These are phyloP conservation scores for Camelina neglecta DNA, from an alignment of 345 rosid species.

Conservation along the genomic window DNA sequence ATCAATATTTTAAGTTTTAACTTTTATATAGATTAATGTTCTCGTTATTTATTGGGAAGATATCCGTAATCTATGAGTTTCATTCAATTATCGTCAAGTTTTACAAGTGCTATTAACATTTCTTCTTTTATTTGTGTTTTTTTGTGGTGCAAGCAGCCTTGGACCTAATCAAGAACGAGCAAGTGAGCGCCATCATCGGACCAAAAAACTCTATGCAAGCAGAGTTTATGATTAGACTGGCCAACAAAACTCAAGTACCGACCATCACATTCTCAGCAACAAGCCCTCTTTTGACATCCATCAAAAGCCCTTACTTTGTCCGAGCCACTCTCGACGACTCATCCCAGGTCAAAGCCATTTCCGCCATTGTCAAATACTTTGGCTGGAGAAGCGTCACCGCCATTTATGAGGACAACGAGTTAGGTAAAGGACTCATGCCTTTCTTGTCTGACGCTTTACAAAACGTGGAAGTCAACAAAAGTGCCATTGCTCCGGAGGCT, in stretches of 20 bases:
- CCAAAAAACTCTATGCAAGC: constrained; percentile 56
- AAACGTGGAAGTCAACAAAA: constrained; percentile 17
- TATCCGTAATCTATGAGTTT: no score
- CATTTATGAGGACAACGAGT: constrained; percentile 48
- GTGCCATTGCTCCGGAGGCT: constrained; percentile 44
- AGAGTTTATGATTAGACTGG: constrained; percentile 39
- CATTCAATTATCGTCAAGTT: background rate
- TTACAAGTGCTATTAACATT: background rate
- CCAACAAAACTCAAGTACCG: constrained; percentile 56
- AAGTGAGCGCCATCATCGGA: constrained; percentile 62
- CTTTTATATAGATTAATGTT: background rate
- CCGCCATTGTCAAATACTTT: constrained; percentile 40
- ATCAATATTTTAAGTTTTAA: background rate
- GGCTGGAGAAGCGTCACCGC: constrained; percentile 55
- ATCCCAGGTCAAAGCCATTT: constrained; percentile 52
- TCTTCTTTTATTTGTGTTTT: background rate
- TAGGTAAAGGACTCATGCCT: constrained; percentile 52
- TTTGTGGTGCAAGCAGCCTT: constrained; percentile 48
- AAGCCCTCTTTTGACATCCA: constrained; percentile 43
- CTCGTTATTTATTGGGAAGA: no score
- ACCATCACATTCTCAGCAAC: constrained; percentile 54
- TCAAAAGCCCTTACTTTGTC: constrained; percentile 45
- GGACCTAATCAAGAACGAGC: constrained; percentile 51
- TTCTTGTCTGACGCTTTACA: constrained; percentile 48
- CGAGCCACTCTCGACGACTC: constrained; percentile 51